phyloP scores from a whole-genome alignment of 2,329 filamentous ascomycete genomes.

The Penicillium sp. region DNA sequence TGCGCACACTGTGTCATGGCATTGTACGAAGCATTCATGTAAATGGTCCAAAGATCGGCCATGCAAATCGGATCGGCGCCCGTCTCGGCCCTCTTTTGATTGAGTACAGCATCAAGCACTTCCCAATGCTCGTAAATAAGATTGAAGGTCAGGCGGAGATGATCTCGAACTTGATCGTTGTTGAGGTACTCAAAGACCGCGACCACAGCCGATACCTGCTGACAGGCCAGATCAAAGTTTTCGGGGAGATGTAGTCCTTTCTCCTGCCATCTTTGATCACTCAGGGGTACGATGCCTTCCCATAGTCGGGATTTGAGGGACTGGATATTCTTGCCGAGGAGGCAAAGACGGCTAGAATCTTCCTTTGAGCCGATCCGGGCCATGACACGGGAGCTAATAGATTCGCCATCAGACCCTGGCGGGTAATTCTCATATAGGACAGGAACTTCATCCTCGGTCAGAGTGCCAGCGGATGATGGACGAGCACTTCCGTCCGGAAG shows the following conservation, averaged over 20 bases:
- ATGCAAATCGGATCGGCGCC: background rate
- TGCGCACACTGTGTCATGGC: background rate
- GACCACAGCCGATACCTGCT: background rate
- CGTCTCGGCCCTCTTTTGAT: background rate
- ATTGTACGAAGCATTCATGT: background rate
- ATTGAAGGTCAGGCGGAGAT: background rate
- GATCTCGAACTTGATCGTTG: background rate
- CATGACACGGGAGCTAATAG: background rate
- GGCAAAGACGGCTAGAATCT: background rate
- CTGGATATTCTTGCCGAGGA: background rate
- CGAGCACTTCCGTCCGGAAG: background rate
- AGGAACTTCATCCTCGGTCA: background rate
- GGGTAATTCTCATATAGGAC: background rate
- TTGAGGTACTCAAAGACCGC: background rate
- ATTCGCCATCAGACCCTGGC: background rate
- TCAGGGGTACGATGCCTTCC: background rate
- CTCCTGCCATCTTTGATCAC: background rate
- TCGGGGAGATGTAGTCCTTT: background rate
- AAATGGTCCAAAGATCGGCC: background rate
- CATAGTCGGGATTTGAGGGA: background rate
- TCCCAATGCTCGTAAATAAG: background rate
- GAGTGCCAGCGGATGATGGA: background rate
- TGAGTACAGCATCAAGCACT: background rate
- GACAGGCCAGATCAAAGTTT: background rate
- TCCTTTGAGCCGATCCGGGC: background rate